Percentiles rank a stretch among this genome's conserved stretches.
Evolutionary conservation across 495 filamentous ascomycete genomes (phyloP).

Genomic region (Aspergillus homomorphus): DNA sequence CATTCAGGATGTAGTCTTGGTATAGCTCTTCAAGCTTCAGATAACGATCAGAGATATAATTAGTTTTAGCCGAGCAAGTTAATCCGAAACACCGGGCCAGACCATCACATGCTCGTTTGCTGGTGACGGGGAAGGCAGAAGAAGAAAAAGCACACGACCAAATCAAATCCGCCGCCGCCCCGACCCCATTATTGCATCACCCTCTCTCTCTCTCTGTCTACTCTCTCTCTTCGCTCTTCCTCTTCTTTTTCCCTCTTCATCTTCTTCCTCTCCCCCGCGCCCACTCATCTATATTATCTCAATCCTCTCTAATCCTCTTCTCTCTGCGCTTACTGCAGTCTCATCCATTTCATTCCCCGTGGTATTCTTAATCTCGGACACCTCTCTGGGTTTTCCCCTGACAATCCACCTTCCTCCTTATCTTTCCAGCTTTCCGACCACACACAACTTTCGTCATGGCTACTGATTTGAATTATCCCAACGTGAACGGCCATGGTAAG

Average conservation of each 20-base stretch:
- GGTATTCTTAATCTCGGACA: not conserved
- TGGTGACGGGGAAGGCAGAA: not conserved
- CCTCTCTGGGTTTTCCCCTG: not conserved
- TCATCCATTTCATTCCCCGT: not conserved
- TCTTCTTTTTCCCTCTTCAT: constrained; percentile 14
- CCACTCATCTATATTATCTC: constrained; percentile 13
- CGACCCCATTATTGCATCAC: constrained; percentile 39
- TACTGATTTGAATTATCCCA: constrained; percentile 39
- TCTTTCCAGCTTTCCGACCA: constrained; percentile 2
- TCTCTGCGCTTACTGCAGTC: constrained; percentile 1
- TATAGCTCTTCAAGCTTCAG: too few species aligned
- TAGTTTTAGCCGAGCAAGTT: not conserved
- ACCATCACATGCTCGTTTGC: not conserved
- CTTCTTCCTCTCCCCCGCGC: constrained; percentile 13
- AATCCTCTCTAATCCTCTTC: constrained; percentile 23
- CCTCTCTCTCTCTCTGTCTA: constrained; percentile 24
- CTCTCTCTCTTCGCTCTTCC: constrained; percentile 23
- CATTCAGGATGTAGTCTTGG: not conserved
- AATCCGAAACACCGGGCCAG: constrained; percentile 4
- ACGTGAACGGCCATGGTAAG: constrained; percentile 41
- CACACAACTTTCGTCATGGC: constrained; percentile 20
- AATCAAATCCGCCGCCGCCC: not conserved
- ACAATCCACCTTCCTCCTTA: not conserved
- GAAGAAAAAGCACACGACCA: constrained; percentile 23
- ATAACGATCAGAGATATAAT: not conserved